phyloP scores from a whole-genome alignment of 2,329 filamentous ascomycete species.

The Didymella lethalis region DNA sequence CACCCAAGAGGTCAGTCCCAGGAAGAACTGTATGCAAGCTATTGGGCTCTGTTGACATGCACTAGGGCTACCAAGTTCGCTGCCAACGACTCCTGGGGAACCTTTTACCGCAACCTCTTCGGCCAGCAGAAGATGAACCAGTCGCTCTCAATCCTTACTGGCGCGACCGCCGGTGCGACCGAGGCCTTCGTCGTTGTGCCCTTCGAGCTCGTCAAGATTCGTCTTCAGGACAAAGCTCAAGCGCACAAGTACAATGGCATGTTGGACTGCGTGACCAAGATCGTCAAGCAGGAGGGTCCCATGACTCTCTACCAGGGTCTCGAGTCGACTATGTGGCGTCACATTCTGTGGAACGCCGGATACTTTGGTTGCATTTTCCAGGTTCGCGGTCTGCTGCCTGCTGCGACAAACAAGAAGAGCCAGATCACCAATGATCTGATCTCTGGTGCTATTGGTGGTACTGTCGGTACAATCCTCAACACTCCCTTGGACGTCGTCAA shows the following conservation, averaged over 20 bases:
- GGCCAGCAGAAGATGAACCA: constrained; percentile 89
- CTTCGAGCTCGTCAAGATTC: constrained; percentile 98
- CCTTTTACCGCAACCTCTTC: constrained; percentile 89
- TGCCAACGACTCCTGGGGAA: constrained; percentile 97
- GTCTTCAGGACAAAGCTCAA: constrained; percentile 93
- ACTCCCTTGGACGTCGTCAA: constrained; percentile 98
- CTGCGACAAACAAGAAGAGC: constrained; percentile 77
- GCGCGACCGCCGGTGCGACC: constrained; percentile 92
- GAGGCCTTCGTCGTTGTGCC: constrained; percentile 97
- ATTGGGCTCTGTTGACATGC: constrained; percentile 11
- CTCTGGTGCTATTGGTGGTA: constrained; percentile 87
- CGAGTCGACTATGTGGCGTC: constrained; percentile 95
- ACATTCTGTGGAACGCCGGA: constrained; percentile 91
- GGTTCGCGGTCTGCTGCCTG: constrained; percentile 83
- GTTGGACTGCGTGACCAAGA: constrained; percentile 82
- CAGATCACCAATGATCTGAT: constrained; percentile 89
- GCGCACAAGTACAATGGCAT: constrained; percentile 87
- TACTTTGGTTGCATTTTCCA: constrained; percentile 99
- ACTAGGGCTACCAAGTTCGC: constrained; percentile 93
- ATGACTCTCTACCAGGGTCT: constrained; percentile 95
- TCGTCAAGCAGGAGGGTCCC: constrained; percentile 80
- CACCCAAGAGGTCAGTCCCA: constrained; percentile 72
- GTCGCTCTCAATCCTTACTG: constrained; percentile 88
- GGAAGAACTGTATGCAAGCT: not conserved
- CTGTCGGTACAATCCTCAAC: constrained; percentile 88